phyloP scores from a whole-genome alignment of 2,329 filamentous ascomycete species.

The Aspergillus spinulosporus region DNA sequence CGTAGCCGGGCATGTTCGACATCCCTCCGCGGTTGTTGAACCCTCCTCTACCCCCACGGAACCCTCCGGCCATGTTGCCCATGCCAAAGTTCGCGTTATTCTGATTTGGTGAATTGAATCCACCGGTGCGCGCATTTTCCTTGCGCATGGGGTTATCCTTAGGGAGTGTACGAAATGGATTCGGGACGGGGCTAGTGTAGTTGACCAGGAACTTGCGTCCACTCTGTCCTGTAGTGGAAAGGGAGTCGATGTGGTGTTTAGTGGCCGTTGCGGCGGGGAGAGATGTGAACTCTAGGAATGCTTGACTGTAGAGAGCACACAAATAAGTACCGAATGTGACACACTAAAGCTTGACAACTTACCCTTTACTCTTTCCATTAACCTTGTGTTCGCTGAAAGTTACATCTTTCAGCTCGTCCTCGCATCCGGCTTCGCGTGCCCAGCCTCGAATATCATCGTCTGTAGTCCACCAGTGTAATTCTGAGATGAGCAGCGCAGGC shows the following conservation, averaged over 20 bases:
- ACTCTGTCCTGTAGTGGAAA: conserved; percentile 56
- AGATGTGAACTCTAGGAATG: conserved; percentile 80
- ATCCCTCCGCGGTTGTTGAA: conserved; percentile 31
- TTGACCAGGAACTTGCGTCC: conserved; percentile 68
- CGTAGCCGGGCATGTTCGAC: conserved; percentile 52
- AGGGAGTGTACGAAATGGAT: conserved; percentile 87
- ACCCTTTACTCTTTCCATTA: conserved; percentile 99
- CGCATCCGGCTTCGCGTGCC: conserved; percentile 74
- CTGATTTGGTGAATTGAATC: conserved; percentile 45
- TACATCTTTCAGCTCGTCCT: conserved; percentile 84
- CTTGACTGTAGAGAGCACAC: conserved; percentile 53
- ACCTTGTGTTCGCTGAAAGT: conserved; percentile 99
- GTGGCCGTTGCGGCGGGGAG: conserved; percentile 81
- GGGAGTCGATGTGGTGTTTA: conserved; percentile 76
- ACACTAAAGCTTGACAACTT: conserved; percentile 34
- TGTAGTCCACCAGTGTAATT: conserved; percentile 94
- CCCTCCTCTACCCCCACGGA: conserved; percentile 54
- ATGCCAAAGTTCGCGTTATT: conserved; percentile 43
- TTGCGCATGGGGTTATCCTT: conserved; percentile 81
- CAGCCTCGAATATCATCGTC: conserved; percentile 93
- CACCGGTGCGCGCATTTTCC: conserved; percentile 56
- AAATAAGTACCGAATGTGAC: not conserved
- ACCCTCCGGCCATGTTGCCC: conserved; percentile 52
- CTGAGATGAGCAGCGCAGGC: conserved; percentile 78
- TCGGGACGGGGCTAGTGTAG: conserved; percentile 74